A percentile compares a stretch with the other conserved stretches of the same genome.
phyloP scores from a whole-genome alignment of 2,329 filamentous ascomycete genomes.

The Cercospora berteroae region DNA sequence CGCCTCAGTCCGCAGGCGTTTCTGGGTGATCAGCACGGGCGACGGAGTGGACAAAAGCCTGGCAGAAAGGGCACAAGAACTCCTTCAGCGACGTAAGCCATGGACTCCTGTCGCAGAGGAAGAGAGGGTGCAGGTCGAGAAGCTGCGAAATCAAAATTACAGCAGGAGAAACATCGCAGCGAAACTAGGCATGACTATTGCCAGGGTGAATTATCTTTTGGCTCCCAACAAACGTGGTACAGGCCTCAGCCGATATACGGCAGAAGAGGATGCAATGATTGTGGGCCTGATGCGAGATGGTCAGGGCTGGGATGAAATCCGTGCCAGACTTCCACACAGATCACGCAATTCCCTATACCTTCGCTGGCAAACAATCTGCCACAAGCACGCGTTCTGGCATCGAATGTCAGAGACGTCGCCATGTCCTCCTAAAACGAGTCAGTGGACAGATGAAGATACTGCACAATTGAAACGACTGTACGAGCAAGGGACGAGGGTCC shows the following conservation, averaged over 20 bases:
- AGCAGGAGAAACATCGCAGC: neutral
- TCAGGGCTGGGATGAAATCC: neutral
- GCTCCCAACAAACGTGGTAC: neutral
- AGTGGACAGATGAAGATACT: neutral
- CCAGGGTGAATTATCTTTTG: neutral
- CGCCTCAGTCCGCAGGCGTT: neutral
- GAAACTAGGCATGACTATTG: neutral
- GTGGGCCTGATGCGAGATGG: neutral
- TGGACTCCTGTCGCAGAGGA: neutral
- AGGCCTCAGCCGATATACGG: neutral
- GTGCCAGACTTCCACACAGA: neutral
- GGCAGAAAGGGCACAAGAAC: neutral
- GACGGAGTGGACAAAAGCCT: neutral
- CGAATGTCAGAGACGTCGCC: neutral
- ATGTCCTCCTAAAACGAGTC: neutral
- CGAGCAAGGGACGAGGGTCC: neutral
- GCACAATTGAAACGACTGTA: neutral
- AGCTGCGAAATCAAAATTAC: neutral
- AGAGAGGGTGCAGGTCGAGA: neutral
- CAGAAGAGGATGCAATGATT: neutral
- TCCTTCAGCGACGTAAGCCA: neutral
- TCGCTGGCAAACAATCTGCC: neutral
- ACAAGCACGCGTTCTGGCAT: neutral
- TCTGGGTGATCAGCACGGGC: neutral
- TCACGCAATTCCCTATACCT: neutral